phyloP scores from a whole-genome alignment of 2,329 filamentous ascomycete genomes.

The Clarireedia homoeocarpa region DNA sequence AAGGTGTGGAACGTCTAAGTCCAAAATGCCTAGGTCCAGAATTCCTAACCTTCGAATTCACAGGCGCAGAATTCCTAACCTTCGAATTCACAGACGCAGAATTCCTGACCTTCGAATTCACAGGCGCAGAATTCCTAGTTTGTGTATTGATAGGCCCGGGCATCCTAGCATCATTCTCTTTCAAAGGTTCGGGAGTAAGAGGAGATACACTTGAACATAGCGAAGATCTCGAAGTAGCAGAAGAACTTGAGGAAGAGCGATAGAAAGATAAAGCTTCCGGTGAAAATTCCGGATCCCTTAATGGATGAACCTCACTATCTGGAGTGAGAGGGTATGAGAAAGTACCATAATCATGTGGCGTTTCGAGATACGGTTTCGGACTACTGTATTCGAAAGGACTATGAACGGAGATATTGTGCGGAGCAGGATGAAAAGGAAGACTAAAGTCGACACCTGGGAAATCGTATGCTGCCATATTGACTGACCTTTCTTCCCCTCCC shows the following conservation, averaged over 20 bases:
- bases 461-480: constrained; percentile 2
- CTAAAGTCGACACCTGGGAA: constrained; percentile 4
- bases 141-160: too few species aligned
- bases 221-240: neutral
- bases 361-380: neutral
- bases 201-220: neutral
- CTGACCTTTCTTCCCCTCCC: neutral
- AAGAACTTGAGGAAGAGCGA: neutral
- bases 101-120: neutral
- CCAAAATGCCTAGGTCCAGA: neutral
- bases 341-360: constrained; percentile 1
- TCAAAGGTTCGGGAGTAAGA: neutral
- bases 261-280: neutral
- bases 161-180: neutral
- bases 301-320: neutral
- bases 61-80: neutral
- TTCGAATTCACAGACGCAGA: too few species aligned
- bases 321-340: neutral
- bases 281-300: too few species aligned
- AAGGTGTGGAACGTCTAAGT: too few species aligned
- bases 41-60: neutral
- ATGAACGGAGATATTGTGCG: neutral
- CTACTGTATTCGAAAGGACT: neutral
- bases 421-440: neutral
- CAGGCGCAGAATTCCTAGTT: neutral